Percentiles rank a stretch among this genome's conserved stretches.
These are phyloP conservation scores for Phylloporus sp. DNA, from an alignment of 1,284 basidiomycete genomes.

Conservation along the genomic window DNA sequence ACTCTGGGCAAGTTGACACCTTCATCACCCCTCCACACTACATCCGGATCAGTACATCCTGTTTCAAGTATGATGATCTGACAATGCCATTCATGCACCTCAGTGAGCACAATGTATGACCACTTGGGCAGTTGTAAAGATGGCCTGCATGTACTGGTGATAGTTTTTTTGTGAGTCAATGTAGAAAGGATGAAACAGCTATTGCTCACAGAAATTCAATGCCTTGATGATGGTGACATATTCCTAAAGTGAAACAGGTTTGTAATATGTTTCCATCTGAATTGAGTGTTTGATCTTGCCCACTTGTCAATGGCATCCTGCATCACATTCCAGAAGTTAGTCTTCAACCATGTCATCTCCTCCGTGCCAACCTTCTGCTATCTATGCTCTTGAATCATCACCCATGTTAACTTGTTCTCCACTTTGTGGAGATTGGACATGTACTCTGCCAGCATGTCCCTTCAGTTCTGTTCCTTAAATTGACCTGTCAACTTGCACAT, in stretches of 20 bases:
- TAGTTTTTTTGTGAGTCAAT: not conserved
- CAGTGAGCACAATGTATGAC: conserved; percentile 53
- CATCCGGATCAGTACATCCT: conserved; percentile 35
- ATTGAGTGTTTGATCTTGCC: conserved; percentile 37
- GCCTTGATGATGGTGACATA: conserved; percentile 46
- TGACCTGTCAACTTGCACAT: conserved; percentile 26
- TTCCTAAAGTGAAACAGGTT: conserved; percentile 48
- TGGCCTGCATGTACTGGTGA: conserved; percentile 46
- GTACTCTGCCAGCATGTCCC: conserved; percentile 13
- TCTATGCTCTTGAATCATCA: conserved; percentile 15
- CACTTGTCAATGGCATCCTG: conserved; percentile 43
- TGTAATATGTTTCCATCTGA: conserved; percentile 41
- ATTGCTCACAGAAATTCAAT: conserved; percentile 41
- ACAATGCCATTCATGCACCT: conserved; percentile 34
- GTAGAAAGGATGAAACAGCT: not conserved
- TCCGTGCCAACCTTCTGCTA: conserved; percentile 24
- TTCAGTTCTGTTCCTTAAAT: conserved; percentile 17
- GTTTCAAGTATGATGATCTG: conserved; percentile 11
- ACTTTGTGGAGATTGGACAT: conserved; percentile 1
- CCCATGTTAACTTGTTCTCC: conserved; percentile 10
- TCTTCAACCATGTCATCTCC: conserved; percentile 41
- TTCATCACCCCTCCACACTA: conserved; percentile 61
- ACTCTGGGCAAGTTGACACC: conserved; percentile 53
- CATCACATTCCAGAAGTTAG: conserved; percentile 38
- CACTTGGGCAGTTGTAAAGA: conserved; percentile 50